Evolutionary conservation across 495 filamentous ascomycete species (phyloP), one percentile per base, ranked within the genome.

Genomic region (Extremus antarcticus): DNA sequence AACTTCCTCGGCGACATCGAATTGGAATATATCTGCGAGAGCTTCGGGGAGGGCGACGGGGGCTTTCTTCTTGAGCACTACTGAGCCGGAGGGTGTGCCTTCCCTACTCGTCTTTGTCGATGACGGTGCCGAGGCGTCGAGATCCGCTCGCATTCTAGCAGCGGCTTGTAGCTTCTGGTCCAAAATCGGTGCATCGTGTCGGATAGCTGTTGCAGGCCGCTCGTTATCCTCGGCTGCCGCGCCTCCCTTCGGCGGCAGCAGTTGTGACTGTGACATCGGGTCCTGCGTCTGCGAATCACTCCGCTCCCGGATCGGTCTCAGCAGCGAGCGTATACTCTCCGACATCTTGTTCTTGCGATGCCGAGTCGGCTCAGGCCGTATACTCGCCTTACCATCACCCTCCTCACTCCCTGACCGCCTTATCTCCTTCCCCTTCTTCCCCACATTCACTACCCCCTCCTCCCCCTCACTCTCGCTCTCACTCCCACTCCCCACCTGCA

Each of bases 1-100:
- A 7, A 97, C 87, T 51, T 91, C 86, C 66, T 98, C 92, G 0
- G 86, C 76, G 19, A 74, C 73, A 29, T 89, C 80, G 58, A 95
- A 94, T 32, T 80, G 79, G 67, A 98, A 98, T 58, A 98, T 95
- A 49, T 95, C 82, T 73, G 80, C 88, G 22, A 98, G 66, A 51
- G 83, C 78, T 46, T 76, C 77, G 9, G 84, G 83, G 19, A 97
- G 77, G 59, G 67, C 46, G 25, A 70, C 35, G 50, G 51, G 67
- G 55, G 46, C 67, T 75, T 39, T 74, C 65, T 67, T 20, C 58
- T 58, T 47, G 68, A 70, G n/a, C 67, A 69, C 13, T n/a, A n/a
- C 13, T 50, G 62, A 17, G 68, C 69, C 47, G 53, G 62, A 58
- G 58, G 69, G 51, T 68, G 67, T 43, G 63, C 66, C 43, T 65